These are phyloP conservation scores for Ceratobasidium sp. DNA, from an alignment of 1,284 basidiomycete species.

Conservation along the genomic window DNA sequence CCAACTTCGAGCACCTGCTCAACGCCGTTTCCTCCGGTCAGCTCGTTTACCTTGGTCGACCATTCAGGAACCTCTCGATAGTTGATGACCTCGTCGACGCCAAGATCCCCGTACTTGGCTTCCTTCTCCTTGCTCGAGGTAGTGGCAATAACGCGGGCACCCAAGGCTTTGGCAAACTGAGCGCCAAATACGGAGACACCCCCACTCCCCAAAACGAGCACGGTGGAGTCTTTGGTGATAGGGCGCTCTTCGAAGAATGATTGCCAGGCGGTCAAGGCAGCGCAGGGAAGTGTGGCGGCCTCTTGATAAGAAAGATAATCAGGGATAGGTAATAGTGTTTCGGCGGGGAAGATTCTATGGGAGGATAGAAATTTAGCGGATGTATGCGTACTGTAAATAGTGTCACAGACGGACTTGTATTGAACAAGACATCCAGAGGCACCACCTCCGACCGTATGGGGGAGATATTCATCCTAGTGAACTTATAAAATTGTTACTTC, in stretches of 20 bases:
- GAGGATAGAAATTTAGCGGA: too few relatives aligned
- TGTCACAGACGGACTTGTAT: constrained; percentile 59
- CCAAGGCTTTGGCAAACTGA: constrained; percentile 63
- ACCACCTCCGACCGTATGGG: neutral
- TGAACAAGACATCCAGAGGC: constrained; percentile 25
- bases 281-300: constrained; percentile 51
- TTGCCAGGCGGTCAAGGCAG: constrained; percentile 62
- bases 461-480: neutral
- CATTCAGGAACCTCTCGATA: constrained; percentile 63
- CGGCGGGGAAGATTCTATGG: constrained; percentile 41
- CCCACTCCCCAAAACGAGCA: constrained; percentile 64
- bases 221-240: constrained; percentile 56
- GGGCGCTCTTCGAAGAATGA: constrained; percentile 54
- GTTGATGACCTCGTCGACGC: constrained; percentile 62
- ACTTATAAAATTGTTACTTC: neutral
- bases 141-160: too few relatives aligned
- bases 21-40: constrained; percentile 42
- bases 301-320: constrained; percentile 40
- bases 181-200: constrained; percentile 62
- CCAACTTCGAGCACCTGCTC: constrained; percentile 22
- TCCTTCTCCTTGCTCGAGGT: too few relatives aligned
- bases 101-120: constrained; percentile 55
- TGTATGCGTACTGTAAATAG: too few relatives aligned
- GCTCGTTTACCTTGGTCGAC: constrained; percentile 59
- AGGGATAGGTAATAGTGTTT: constrained; percentile 1